Evolutionary conservation across 2,329 filamentous ascomycete genomes (phyloP), one percentile per base, ranked within the genome.

Genomic region (Neofusicoccum sp.): DNA sequence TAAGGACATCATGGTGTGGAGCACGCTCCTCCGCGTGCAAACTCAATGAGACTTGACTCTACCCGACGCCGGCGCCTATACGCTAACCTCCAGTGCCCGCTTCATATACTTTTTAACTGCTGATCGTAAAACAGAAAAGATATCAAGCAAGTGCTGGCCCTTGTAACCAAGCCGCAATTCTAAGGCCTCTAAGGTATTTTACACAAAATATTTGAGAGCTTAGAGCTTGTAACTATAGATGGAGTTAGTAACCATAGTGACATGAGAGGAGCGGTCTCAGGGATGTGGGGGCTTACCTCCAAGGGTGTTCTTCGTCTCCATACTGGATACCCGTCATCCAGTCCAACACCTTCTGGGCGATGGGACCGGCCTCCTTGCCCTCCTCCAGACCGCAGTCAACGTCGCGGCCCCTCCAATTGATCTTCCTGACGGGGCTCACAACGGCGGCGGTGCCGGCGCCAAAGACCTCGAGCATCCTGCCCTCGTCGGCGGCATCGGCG

Each of bases 251-350:
- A 24, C 43, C n/a, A 14, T 1, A 26, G 2, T 20, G 30, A 12
- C 6, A 24, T 31, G 36, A 4, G 2, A 12, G 4, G 26, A 26
- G 14, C n/a, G 12, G 6, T 12, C 9, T 9, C 5, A 40, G 11
- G 20, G 8, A 8, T 34, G 30, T 26, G 26, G 4, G 9, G 11
- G 71, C 79, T 75, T 87, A 88, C 82, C 93, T 97, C 95, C 95
- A 99, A 66, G 88, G 84, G 75, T 97, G 91, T 73, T 91, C 85
- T 76, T 93, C 89, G 65, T 97, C 93, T 65, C 95, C 95, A 73
- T 98, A 97, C 79, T 98, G 93, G 67, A 96, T 93, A 30, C 80
- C 88, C 80, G 96, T 93, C 64, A 99, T 97, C 95, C 95, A 99
- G 69, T 89, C 85, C 86, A 96, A 96, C 88, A 99, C 93, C 76